Evolutionary conservation across 2,329 filamentous ascomycete species (phyloP).

Genomic region (Eutypella sp.): DNA sequence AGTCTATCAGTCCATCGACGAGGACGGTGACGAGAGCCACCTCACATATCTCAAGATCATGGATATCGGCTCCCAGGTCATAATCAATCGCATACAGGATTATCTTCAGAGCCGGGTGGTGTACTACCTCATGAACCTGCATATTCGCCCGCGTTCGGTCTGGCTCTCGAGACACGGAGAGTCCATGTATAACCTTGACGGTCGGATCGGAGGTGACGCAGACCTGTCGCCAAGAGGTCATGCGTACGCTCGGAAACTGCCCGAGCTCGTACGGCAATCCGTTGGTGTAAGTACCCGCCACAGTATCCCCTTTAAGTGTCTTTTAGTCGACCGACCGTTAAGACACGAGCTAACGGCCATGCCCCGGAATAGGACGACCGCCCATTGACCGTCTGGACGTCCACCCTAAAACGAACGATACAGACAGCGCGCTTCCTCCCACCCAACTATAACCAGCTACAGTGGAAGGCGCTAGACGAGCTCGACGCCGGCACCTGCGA

Average conservation of each 20-base stretch:
- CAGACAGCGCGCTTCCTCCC: slow-evolving; percentile 83
- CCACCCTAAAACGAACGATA: slow-evolving; percentile 73
- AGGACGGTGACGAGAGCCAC: slow-evolving; percentile 70
- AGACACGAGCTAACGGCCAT: slow-evolving; percentile 7
- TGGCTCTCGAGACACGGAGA: slow-evolving; percentile 97
- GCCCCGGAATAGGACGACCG: slow-evolving; percentile 45
- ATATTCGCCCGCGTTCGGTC: slow-evolving; percentile 93
- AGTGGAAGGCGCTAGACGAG: slow-evolving; percentile 98
- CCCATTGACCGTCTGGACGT: slow-evolving; percentile 59
- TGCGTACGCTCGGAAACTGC: slow-evolving; percentile 79
- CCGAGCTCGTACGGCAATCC: slow-evolving; percentile 77
- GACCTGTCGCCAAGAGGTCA: slow-evolving; percentile 81
- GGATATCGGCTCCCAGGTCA: slow-evolving; percentile 90
- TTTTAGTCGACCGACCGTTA: not conserved
- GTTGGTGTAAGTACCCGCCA: slow-evolving; percentile 62
- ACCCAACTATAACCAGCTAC: slow-evolving; percentile 80
- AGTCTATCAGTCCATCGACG: slow-evolving; percentile 89
- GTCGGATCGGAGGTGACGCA: slow-evolving; percentile 89
- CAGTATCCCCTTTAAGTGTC: slow-evolving; percentile 12
- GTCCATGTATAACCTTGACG: slow-evolving; percentile 84
- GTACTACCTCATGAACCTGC: slow-evolving; percentile 97
- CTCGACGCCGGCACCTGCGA: slow-evolving; percentile 96
- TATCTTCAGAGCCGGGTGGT: slow-evolving; percentile 95
- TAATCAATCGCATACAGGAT: slow-evolving; percentile 96
- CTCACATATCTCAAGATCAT: slow-evolving; percentile 97